phyloP scores from a whole-genome alignment of 2,329 filamentous ascomycete genomes.

The Dactylellina parvicollis region DNA sequence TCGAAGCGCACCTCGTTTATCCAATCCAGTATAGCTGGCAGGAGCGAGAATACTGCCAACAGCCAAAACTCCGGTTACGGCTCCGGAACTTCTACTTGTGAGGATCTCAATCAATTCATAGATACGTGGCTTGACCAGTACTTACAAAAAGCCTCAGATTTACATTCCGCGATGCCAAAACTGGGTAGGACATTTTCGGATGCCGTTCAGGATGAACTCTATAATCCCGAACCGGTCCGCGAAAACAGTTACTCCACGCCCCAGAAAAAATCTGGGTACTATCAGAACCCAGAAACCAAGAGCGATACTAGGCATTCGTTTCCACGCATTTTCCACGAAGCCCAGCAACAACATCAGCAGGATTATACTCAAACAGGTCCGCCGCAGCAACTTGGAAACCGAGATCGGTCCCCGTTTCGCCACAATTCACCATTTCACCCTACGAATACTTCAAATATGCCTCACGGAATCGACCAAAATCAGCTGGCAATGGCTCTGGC shows the following conservation, averaged over 20 bases:
- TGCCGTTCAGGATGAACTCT: conserved; percentile 83
- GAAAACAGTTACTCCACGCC: conserved; percentile 66
- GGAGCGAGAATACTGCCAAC: not conserved
- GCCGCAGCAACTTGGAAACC: conserved; percentile 60
- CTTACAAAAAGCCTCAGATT: conserved; percentile 74
- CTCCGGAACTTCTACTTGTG: conserved; percentile 55
- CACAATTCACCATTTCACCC: conserved; percentile 61
- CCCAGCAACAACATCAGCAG: conserved; percentile 56
- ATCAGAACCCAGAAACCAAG: conserved; percentile 70
- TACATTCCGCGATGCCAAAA: conserved; percentile 73
- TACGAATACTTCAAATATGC: conserved; percentile 52
- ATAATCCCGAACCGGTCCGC: conserved; percentile 73
- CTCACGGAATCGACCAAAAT: conserved; percentile 51
- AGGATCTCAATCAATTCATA: conserved; percentile 58
- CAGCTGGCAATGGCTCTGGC: conserved; percentile 54
- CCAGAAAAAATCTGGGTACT: conserved; percentile 78
- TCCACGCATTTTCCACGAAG: conserved; percentile 62
- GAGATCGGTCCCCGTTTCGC: conserved; percentile 82
- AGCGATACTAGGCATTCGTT: conserved; percentile 64
- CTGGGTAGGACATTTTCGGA: conserved; percentile 87
- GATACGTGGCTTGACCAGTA: conserved; percentile 69
- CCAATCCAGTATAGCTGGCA: not conserved
- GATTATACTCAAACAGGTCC: conserved; percentile 32
- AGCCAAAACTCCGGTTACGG: conserved; percentile 25
- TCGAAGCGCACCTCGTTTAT: conserved; percentile 24